Evolutionary conservation across 2,329 filamentous ascomycete species (phyloP).

Genomic region (Ustilaginoidea virens): DNA sequence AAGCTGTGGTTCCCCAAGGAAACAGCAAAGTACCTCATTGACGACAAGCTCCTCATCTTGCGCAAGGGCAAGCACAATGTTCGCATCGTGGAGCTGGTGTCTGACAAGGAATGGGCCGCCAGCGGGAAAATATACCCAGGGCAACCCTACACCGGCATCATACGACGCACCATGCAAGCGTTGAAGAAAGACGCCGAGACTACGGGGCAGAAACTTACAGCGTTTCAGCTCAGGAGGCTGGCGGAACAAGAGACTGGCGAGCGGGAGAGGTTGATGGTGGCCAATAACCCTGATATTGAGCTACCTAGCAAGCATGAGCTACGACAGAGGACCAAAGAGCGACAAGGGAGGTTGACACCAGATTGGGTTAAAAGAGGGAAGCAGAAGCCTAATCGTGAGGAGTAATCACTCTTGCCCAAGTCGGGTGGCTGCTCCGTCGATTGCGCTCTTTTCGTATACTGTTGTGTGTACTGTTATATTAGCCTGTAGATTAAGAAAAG

Average conservation of each 20-base stretch:
- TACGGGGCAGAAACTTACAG: slow-evolving; percentile 13
- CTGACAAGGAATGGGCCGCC: slow-evolving; percentile 35
- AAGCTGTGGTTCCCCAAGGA: slow-evolving; percentile 42
- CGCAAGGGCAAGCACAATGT: slow-evolving; percentile 50
- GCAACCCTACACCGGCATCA: slow-evolving; percentile 30
- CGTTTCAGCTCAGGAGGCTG: slow-evolving; percentile 13
- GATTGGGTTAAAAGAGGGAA: too few relatives aligned
- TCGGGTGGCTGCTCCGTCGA: too few relatives aligned
- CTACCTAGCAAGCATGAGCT: slow-evolving; percentile 21
- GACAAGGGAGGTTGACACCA: slow-evolving; percentile 1
- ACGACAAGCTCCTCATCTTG: slow-evolving; percentile 41
- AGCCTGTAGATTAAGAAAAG: too few relatives aligned
- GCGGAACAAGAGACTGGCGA: slow-evolving; percentile 10
- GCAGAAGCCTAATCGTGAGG: too few relatives aligned
- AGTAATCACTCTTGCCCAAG: too few relatives aligned
- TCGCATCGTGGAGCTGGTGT: slow-evolving; percentile 43
- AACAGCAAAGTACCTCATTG: slow-evolving; percentile 44
- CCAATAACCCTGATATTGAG: slow-evolving; percentile 26
- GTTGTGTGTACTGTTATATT: too few relatives aligned
- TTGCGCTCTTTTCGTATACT: too few relatives aligned
- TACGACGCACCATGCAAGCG: slow-evolving; percentile 26
- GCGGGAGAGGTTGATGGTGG: slow-evolving; percentile 13
- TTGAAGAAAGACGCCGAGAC: slow-evolving; percentile 20
- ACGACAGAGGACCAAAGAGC: slow-evolving; percentile 11
- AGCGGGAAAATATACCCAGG: slow-evolving; percentile 38